These are phyloP conservation scores for Boletus subcaerulescens DNA, from an alignment of 768 basidiomycete species.

Conservation along the genomic window DNA sequence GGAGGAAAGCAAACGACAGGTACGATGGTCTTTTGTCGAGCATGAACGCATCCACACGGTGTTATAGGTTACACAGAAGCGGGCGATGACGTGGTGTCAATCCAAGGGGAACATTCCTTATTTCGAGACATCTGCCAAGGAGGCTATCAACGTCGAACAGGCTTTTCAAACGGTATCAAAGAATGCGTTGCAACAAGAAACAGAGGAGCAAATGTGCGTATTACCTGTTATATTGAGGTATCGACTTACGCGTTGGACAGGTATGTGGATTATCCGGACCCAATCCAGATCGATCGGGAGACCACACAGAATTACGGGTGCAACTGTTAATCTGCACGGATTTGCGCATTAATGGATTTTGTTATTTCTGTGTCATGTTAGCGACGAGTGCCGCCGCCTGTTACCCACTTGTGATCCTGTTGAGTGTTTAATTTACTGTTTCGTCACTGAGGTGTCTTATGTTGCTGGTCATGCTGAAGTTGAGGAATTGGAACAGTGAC, in stretches of 20 bases:
- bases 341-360: slow-evolving; percentile 19
- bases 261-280: slow-evolving; percentile 98
- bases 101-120: slow-evolving; percentile 99
- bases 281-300: slow-evolving; percentile 94
- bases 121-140: slow-evolving; percentile 99
- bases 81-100: slow-evolving; percentile 99
- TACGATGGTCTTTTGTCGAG: slow-evolving; percentile 31
- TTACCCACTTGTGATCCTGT: slow-evolving; percentile 33
- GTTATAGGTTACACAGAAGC: slow-evolving; percentile 92
- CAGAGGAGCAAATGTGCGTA: slow-evolving; percentile 89
- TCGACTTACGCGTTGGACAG: slow-evolving; percentile 41
- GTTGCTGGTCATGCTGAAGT: slow-evolving; percentile 15
- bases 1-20: slow-evolving; percentile 97
- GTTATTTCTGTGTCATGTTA: slow-evolving; percentile 22
- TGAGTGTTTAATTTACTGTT: slow-evolving; percentile 36
- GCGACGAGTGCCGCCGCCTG: slow-evolving; percentile 25
- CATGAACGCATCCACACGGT: not conserved
- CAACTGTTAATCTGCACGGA: slow-evolving; percentile 61
- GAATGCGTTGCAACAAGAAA: slow-evolving; percentile 97
- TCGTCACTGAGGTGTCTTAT: slow-evolving; percentile 23
- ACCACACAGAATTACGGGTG: slow-evolving; percentile 89
- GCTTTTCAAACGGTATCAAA: slow-evolving; percentile 99
- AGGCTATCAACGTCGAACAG: slow-evolving; percentile 99
- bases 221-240: slow-evolving; percentile 6
- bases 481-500: slow-evolving; percentile 8